Base-by-base conservation (phyloP, 83 land plant genomes). In the Picea abies region DNA sequence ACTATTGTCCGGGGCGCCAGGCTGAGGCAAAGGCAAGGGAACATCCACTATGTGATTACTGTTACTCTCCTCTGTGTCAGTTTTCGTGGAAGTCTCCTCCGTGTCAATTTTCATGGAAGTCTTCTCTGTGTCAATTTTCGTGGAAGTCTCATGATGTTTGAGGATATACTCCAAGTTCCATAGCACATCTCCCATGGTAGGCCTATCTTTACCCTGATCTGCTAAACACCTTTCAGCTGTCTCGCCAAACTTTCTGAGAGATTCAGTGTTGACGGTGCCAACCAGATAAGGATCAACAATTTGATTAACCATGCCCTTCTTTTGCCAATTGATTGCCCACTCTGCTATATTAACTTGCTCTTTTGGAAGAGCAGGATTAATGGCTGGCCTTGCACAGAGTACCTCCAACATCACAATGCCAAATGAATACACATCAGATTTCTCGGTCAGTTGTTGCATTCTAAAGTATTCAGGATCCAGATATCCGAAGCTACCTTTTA, bases 401-500 rank as follows among this genome's bases (percentile, higher is more conserved):
- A 83, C 83, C 63, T 88, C 90, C 20, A 88, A 73, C 60, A 87
- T 47, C 26, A 87, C 86, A 2, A 87, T 86, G 25, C 89, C 89
- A 72, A 87, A 87, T 0, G 86, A 84, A 62, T 87, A 87, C 8
- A 87, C 89, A 82, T 87, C 89, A 20, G 89, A 87, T 72, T 87
- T 88, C 60, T 86, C 85, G 15, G 90, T 88, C 70, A 88, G 56
- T 23, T 88, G 82, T 8, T 86, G 90, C 80, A 84, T 69, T 60
- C 82, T 58, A 44, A 79, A 87, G 70, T 87, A 87, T 65, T 87
- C 89, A 11, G 91, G 91, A 80, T 89, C 91, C 26, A 89, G 85
- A 64, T 89, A 89, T 12, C 91, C 91, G 39, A 89, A 87, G 69
- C 89, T 87, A 56, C 89, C 89, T 37, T 82, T 85, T 10, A 85